These are phyloP conservation scores for Globisporangium parvum DNA, from an alignment of 352 stramenopile species.

Conservation along the genomic window DNA sequence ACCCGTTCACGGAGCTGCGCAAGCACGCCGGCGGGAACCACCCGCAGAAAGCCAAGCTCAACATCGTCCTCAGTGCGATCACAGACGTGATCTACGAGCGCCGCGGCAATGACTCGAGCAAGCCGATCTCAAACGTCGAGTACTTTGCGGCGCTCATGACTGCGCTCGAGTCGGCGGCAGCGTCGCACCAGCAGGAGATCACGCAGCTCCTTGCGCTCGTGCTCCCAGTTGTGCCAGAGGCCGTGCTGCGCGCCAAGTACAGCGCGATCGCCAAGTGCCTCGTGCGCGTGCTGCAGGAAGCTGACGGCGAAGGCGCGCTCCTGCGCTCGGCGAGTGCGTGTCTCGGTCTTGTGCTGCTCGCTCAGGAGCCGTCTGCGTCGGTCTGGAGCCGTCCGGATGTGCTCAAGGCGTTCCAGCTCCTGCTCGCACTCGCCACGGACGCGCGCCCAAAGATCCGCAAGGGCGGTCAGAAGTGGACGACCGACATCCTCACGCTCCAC, in stretches of 20 bases:
- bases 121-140: conserved; percentile 68
- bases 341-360: conserved; percentile 55
- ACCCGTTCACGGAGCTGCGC: conserved; percentile 76
- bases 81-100: conserved; percentile 81
- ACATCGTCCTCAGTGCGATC: conserved; percentile 79
- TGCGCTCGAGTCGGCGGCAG: conserved; percentile 62
- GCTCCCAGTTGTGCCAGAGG: conserved; percentile 59
- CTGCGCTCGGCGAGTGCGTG: conserved; percentile 62
- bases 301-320: conserved; percentile 48
- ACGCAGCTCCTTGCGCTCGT: conserved; percentile 71
- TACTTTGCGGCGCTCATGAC: conserved; percentile 88
- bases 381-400: conserved; percentile 66
- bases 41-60: conserved; percentile 81
- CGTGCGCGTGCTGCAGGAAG: conserved; percentile 64
- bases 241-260: conserved; percentile 80
- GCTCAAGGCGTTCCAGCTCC: conserved; percentile 70
- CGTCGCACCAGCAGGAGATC: conserved; percentile 74
- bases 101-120: conserved; percentile 19
- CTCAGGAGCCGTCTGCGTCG: conserved; percentile 56
- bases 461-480: conserved; percentile 62
- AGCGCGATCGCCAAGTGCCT: conserved; percentile 61
- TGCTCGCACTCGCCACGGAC: conserved; percentile 74
- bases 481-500: conserved; percentile 69
- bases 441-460: conserved; percentile 83
- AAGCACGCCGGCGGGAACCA: conserved; percentile 71